Percentiles rank a stretch among this genome's conserved stretches.
Evolutionary conservation across 2,329 filamentous ascomycete species (phyloP).

Genomic region (Colletotrichum sp.): DNA sequence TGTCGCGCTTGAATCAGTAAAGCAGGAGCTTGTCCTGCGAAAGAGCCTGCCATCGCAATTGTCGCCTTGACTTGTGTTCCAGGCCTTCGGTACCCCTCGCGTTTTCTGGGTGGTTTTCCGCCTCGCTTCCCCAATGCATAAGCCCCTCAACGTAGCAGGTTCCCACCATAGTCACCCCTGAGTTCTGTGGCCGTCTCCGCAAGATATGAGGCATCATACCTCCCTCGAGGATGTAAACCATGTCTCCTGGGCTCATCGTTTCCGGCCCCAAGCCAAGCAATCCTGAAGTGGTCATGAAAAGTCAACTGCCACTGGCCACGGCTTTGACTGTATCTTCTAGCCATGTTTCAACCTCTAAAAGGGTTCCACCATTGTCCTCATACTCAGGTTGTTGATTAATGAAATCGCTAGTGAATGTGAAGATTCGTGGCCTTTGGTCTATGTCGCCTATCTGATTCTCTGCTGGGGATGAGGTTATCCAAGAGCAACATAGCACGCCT

Average conservation of each 20-base stretch:
- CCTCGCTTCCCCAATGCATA: background rate
- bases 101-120: background rate
- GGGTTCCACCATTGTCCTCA: no score
- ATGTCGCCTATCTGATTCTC: no score
- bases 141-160: slow-evolving; percentile 2
- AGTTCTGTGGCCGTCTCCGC: background rate
- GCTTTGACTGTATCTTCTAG: background rate
- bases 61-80: background rate
- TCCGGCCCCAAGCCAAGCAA: background rate
- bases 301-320: background rate
- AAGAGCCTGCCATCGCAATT: background rate
- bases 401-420: no score
- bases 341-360: background rate
- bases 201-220: slow-evolving; percentile 3
- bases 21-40: background rate
- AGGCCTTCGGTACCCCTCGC: background rate
- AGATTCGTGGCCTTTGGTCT: no score
- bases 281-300: no score
- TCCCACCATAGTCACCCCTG: background rate
- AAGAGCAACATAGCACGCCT: no score
- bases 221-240: background rate
- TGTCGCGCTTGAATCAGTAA: background rate
- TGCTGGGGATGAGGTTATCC: no score
- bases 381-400: no score
- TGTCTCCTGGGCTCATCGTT: background rate